Base-by-base conservation (phyloP, 2,329 filamentous ascomycete species). In the Mollisiaceae sp. region DNA sequence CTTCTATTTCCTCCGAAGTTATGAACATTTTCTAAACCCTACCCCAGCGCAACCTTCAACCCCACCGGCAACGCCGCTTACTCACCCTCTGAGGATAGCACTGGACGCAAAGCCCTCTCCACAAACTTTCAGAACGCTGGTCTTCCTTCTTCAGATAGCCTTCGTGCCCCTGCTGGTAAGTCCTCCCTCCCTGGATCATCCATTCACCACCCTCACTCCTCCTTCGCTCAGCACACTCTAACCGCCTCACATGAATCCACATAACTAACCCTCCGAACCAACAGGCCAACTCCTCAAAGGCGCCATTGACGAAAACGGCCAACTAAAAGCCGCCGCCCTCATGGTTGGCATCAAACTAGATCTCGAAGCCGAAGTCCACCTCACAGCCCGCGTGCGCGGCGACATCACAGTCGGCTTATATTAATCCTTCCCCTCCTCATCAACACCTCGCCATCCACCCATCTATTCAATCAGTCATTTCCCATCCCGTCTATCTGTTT, bases 261-360 rank as follows among this genome's bases (percentile, higher is more conserved):
- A 38, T 47, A 14, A 24, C 50, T 60, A 15, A 65, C 35, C 12
- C 4, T 8, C 4, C 39, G 38, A 58, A 36, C 39, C 43, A 58
- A 41, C 60, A 85, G 83, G 84, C 62, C 79, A 82, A 69, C 81
- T 88, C 39, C 82, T 88, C 67, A 84, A 82, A 75, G 86, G 86
- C 12, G 81, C 85, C 15, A 82, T 82, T 38, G 84, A 87, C 67
- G 82, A 85, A 36, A 78, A 87, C 62, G 85, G 86, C 66, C 83
- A 85, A 71, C 79, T 84, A 65, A 88, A 86, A 77, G 77, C 83
- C 47, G 84, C 86, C 4, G 85, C 84, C 1, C 79, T 88, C 52
- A 80, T 88, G 71, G 80, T 89, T 43, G 86, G 86, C 63, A 87
- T 88, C 78, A 88, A 89, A 79, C 79, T 89, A 41, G 86, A 89